phyloP scores from a whole-genome alignment of 2,329 filamentous ascomycete genomes.

The Colletotrichum falcatum region DNA sequence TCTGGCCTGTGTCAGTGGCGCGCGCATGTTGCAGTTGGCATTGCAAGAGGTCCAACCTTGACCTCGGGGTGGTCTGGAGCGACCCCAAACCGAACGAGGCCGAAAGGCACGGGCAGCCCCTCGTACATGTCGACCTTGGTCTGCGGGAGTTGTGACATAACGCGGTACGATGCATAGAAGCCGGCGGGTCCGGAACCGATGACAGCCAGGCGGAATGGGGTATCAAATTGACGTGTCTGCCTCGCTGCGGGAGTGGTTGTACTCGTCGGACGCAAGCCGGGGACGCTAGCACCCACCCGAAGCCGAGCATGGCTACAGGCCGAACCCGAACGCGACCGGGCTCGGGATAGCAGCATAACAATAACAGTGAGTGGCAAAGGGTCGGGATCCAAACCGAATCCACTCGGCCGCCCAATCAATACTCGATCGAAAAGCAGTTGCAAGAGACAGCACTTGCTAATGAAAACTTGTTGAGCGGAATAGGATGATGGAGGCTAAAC shows the following conservation, averaged over 20 bases:
- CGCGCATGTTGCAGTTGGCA: slow-evolving; percentile 16
- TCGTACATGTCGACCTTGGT: slow-evolving; percentile 96
- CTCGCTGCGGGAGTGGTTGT: slow-evolving; percentile 11
- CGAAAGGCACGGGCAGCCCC: slow-evolving; percentile 90
- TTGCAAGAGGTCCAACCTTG: slow-evolving; percentile 73
- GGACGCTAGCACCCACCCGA: slow-evolving; percentile 7
- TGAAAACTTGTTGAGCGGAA: background rate
- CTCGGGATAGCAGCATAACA: slow-evolving; percentile 21
- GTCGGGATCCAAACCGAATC: background rate
- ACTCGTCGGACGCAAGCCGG: slow-evolving; percentile 4
- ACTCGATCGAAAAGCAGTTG: background rate
- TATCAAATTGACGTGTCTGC: slow-evolving; percentile 33
- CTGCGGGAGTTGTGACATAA: slow-evolving; percentile 80
- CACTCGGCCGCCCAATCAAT: background rate
- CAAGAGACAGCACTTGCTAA: background rate
- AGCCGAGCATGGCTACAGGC: background rate
- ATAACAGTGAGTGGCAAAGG: background rate
- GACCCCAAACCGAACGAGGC: slow-evolving; percentile 92
- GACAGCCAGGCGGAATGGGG: slow-evolving; percentile 82
- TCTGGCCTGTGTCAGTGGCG: slow-evolving; percentile 62
- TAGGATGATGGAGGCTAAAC: background rate
- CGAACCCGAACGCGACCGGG: slow-evolving; percentile 4
- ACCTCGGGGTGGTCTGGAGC: slow-evolving; percentile 99
- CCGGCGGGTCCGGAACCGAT: slow-evolving; percentile 95
- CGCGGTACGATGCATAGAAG: slow-evolving; percentile 91